These are phyloP conservation scores for Flaveria floridana DNA, from an alignment of 140 eudicot species.

Conservation along the genomic window DNA sequence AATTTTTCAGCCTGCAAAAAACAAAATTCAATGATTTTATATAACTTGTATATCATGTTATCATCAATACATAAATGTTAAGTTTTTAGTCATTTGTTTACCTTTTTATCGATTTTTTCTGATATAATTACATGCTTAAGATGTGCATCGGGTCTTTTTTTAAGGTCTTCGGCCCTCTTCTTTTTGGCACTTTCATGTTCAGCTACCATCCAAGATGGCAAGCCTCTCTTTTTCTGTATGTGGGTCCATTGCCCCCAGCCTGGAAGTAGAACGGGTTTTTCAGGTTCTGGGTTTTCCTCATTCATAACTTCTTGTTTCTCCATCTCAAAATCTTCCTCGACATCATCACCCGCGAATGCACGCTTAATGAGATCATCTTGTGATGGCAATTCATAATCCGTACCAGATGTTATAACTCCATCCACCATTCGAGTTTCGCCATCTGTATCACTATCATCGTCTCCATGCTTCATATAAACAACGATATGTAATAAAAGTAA, in stretches of 20 bases:
- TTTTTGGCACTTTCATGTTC: constrained; percentile 79
- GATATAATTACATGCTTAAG: constrained; percentile 87
- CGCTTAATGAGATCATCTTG: constrained; percentile 83
- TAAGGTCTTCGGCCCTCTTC: constrained; percentile 74
- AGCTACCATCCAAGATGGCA: constrained; percentile 74
- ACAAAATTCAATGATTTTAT: too few species aligned
- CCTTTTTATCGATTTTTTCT: constrained; percentile 76
- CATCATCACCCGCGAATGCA: constrained; percentile 97
- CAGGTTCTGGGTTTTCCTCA: constrained; percentile 92
- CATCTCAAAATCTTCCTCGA: constrained; percentile 80
- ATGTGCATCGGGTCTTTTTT: constrained; percentile 79
- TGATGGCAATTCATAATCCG: constrained; percentile 80
- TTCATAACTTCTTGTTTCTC: constrained; percentile 59
- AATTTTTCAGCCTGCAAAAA: constrained; percentile 72
- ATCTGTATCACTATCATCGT: constrained; percentile 57
- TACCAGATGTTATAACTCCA: constrained; percentile 74
- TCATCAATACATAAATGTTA: background rate
- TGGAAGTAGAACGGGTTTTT: constrained; percentile 73
- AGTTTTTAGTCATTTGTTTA: constrained; percentile 12
- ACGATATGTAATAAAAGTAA: background rate
- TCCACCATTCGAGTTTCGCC: constrained; percentile 71
- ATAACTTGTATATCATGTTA: background rate
- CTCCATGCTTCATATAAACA: constrained; percentile 44
- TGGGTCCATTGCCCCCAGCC: constrained; percentile 98
- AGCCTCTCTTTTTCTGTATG: constrained; percentile 67